phyloP scores from a whole-genome alignment of 768 basidiomycete genomes.

The Daedalea quercina region DNA sequence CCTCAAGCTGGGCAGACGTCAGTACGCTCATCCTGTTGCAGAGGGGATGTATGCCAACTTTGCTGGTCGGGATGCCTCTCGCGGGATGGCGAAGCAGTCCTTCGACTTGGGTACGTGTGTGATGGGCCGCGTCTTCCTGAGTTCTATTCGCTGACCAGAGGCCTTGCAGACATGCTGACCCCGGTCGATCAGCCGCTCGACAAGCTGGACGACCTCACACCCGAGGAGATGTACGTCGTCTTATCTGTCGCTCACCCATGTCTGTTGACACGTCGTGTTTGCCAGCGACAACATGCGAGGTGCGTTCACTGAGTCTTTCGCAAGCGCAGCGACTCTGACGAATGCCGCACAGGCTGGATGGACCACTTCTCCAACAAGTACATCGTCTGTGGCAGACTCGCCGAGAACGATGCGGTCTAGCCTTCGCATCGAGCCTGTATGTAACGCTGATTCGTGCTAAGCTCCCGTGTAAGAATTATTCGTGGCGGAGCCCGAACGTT shows the following conservation, averaged over 20 bases:
- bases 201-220: conserved; percentile 68
- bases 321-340: not conserved
- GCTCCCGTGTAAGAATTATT: too few species aligned
- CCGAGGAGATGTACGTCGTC: conserved; percentile 72
- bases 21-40: conserved; percentile 22
- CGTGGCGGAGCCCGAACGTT: too few species aligned
- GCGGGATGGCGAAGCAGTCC: conserved; percentile 97
- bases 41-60: conserved; percentile 98
- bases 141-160: conserved; percentile 1
- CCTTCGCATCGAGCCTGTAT: too few species aligned
- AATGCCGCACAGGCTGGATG: conserved; percentile 63
- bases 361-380: conserved; percentile 93
- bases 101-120: conserved; percentile 77
- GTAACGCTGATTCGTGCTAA: too few species aligned
- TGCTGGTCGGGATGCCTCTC: conserved; percentile 91
- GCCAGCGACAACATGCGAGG: conserved; percentile 88
- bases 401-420: conserved; percentile 57
- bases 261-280: not conserved
- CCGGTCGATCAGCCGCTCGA: conserved; percentile 83
- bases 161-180: conserved; percentile 75
- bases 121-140: not conserved
- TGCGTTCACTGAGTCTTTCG: conserved; percentile 27
- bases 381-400: conserved; percentile 81
- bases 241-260: not conserved
- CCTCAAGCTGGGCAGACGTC: not conserved